Percentiles rank a stretch among this genome's conserved stretches.
Evolutionary conservation across 305 asterid genomes (phyloP).

Genomic region (Solanum hybrid): DNA sequence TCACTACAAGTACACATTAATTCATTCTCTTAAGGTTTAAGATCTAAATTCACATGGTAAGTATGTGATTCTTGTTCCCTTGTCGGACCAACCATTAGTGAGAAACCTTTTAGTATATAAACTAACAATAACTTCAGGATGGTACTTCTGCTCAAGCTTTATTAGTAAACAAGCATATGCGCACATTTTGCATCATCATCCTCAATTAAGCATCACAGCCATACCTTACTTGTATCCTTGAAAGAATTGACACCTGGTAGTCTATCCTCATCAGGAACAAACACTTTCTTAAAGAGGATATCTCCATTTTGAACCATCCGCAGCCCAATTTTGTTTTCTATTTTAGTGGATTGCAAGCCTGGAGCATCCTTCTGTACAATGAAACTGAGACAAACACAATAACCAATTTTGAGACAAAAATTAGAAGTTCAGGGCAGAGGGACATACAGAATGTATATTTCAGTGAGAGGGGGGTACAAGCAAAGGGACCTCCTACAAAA

Average conservation of each 20-base stretch:
- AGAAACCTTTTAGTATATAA: background rate
- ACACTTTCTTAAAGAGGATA: conserved; percentile 65
- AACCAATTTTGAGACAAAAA: conserved; percentile 2
- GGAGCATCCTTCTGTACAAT: conserved; percentile 76
- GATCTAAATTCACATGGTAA: background rate
- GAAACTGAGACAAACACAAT: conserved; percentile 43
- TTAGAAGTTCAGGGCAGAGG: background rate
- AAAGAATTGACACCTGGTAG: conserved; percentile 83
- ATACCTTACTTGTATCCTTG: conserved; percentile 88
- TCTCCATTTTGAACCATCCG: conserved; percentile 95
- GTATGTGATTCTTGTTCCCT: background rate
- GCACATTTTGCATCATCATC: background rate
- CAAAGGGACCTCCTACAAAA: background rate
- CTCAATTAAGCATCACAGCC: background rate
- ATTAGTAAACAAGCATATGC: background rate
- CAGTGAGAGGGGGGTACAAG: background rate
- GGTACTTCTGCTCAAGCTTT: background rate
- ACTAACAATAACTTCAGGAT: background rate
- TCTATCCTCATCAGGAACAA: conserved; percentile 91
- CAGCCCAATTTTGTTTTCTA: conserved; percentile 84
- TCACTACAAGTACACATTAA: background rate
- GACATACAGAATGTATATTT: background rate
- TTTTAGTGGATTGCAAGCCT: conserved; percentile 87
- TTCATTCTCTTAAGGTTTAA: background rate
- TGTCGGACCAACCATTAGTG: background rate